A percentile compares a stretch with the other conserved stretches of the same genome.
Evolutionary conservation across 2,329 filamentous ascomycete genomes (phyloP).

Genomic region (Colletotrichum paranaense): DNA sequence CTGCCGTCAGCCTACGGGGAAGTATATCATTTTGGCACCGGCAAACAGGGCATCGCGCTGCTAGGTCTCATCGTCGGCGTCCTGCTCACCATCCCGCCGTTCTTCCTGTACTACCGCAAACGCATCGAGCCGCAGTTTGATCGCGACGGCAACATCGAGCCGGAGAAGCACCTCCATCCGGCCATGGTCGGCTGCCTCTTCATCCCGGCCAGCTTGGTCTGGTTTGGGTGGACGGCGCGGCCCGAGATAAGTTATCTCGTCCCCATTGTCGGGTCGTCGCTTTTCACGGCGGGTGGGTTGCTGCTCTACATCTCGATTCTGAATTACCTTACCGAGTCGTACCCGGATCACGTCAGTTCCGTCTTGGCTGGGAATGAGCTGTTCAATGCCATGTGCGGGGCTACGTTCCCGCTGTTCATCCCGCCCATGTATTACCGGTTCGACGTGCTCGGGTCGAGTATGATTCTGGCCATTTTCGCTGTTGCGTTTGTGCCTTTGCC

Average conservation of each 20-base stretch:
- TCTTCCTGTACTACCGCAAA: conserved; percentile 27
- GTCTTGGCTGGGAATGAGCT: conserved; percentile 23
- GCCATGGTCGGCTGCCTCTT: conserved; percentile 22
- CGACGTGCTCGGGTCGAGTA: conserved; percentile 15
- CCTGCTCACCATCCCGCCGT: conserved; percentile 8
- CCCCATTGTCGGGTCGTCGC: conserved; percentile 17
- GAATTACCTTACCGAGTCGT: conserved; percentile 25
- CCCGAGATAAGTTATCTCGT: conserved; percentile 5
- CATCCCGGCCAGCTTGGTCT: conserved; percentile 20
- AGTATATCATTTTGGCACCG: conserved; percentile 35
- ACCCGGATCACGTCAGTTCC: conserved; percentile 19
- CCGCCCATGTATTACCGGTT: conserved; percentile 9
- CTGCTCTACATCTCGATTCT: conserved; percentile 22
- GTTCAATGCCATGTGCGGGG: conserved; percentile 24
- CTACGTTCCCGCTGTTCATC: conserved; percentile 24
- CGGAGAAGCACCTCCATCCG: conserved; percentile 13
- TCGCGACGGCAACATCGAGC: conserved; percentile 8
- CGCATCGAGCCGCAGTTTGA: conserved; percentile 20
- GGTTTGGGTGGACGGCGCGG: conserved; percentile 26
- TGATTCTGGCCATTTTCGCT: conserved; percentile 21
- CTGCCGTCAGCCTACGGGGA: conserved; percentile 7
- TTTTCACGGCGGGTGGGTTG: conserved; percentile 17
- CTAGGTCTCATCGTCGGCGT: conserved; percentile 28
- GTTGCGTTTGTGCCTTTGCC: conserved; percentile 23
- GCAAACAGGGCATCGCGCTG: not conserved